These are phyloP conservation scores for Crithidia mellificae DNA, from an alignment of 208 protist genomes.

Conservation along the genomic window DNA sequence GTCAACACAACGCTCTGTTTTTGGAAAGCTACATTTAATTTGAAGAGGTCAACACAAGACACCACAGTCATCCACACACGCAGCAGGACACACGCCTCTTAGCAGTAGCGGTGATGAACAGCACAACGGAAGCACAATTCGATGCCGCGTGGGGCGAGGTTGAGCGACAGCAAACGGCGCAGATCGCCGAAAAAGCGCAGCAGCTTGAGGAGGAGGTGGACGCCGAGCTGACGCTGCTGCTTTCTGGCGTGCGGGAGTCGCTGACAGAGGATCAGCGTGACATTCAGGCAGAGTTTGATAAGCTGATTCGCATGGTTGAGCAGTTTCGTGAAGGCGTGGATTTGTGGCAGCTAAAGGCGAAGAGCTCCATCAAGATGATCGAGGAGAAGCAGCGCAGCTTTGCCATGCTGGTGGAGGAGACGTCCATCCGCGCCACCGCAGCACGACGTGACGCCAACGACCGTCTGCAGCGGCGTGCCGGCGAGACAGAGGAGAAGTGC, in stretches of 20 bases:
- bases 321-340: slow-evolving; percentile 77
- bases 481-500: slow-evolving; percentile 47
- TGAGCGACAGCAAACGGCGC: slow-evolving; percentile 40
- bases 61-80: no score
- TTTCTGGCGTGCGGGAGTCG: slow-evolving; percentile 36
- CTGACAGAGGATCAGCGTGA: slow-evolving; percentile 58
- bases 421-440: slow-evolving; percentile 44
- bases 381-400: slow-evolving; percentile 78
- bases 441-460: slow-evolving; percentile 51
- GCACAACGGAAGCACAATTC: slow-evolving; percentile 33
- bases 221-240: slow-evolving; percentile 45
- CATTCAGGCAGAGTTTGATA: slow-evolving; percentile 64
- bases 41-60: no score
- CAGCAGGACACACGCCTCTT: no score
- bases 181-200: slow-evolving; percentile 28
- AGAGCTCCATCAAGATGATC: slow-evolving; percentile 66
- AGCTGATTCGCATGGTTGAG: slow-evolving; percentile 60
- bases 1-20: no score
- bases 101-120: no score
- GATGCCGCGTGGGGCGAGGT: slow-evolving; percentile 59
- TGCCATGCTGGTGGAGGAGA: slow-evolving; percentile 59
- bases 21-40: no score
- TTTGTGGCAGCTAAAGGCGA: slow-evolving; percentile 78
- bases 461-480: slow-evolving; percentile 51
- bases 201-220: slow-evolving; percentile 49